Percentiles rank a stretch among this genome's conserved stretches.
Conservation (phyloP, 306 rosid species). For the Hylodesmum podocarpum region DNA sequence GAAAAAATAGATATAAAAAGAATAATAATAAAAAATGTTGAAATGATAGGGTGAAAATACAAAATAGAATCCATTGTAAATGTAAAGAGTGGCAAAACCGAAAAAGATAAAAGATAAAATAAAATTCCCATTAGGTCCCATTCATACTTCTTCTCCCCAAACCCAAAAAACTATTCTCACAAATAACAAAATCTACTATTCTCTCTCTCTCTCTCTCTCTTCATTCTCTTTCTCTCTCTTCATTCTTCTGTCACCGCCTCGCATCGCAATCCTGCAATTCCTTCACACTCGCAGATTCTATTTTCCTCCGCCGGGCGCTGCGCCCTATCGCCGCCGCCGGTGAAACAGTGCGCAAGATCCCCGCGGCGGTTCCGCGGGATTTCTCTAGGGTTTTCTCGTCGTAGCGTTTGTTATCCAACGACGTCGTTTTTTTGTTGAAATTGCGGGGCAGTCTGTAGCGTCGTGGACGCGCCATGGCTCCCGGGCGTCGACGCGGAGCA, state of each 20-base stretch:
- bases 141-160: constrained; percentile 35
- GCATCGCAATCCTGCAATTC: neutral
- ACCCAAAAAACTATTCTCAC: constrained; percentile 26
- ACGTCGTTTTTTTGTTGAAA: constrained; percentile 35
- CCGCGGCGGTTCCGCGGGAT: constrained; percentile 44
- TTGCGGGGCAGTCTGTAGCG: constrained; percentile 30
- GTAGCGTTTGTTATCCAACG: neutral
- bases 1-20: too few relatives aligned
- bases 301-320: constrained; percentile 7
- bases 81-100: neutral
- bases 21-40: too few relatives aligned
- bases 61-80: too few relatives aligned
- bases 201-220: constrained; percentile 32
- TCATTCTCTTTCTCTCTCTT: constrained; percentile 26
- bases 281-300: constrained; percentile 24
- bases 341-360: constrained; percentile 23
- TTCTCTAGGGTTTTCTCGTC: constrained; percentile 56
- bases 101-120: neutral
- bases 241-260: constrained; percentile 45
- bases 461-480: constrained; percentile 65
- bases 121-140: constrained; percentile 46
- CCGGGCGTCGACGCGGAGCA: constrained; percentile 93
- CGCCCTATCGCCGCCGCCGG: constrained; percentile 28
- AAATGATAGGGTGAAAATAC: neutral
- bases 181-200: constrained; percentile 41